Evolutionary conservation across 108 stramenopile genomes (phyloP).

Genomic region (Nitzschia sp.): DNA sequence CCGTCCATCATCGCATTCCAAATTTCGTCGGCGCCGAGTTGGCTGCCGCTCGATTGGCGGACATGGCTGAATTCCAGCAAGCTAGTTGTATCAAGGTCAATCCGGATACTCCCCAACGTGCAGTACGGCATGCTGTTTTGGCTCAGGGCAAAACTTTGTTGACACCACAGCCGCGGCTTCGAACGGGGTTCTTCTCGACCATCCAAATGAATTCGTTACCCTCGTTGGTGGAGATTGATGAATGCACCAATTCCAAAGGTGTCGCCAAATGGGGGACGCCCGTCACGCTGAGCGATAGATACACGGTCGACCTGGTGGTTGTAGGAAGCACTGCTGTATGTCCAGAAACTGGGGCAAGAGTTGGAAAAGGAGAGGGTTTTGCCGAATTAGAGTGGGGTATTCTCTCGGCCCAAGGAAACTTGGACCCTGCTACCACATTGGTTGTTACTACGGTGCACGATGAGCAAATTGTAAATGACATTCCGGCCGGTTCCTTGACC

Average conservation of each 20-base stretch:
- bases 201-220: constrained; percentile 42
- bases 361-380: constrained; percentile 78
- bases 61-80: constrained; percentile 52
- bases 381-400: constrained; percentile 84
- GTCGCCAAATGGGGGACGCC: constrained; percentile 68
- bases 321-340: constrained; percentile 78
- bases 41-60: constrained; percentile 47
- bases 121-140: constrained; percentile 53
- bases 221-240: constrained; percentile 45
- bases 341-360: constrained; percentile 67
- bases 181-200: constrained; percentile 71
- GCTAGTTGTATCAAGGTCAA: constrained; percentile 63
- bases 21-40: constrained; percentile 63
- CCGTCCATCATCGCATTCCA: constrained; percentile 76
- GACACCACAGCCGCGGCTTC: constrained; percentile 69
- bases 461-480: constrained; percentile 51
- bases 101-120: constrained; percentile 69
- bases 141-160: constrained; percentile 59
- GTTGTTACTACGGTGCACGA: constrained; percentile 76
- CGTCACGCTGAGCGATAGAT: constrained; percentile 56
- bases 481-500: constrained; percentile 51
- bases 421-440: constrained; percentile 48
- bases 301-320: constrained; percentile 68
- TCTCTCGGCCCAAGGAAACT: constrained; percentile 59
- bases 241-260: constrained; percentile 58